A percentile compares a stretch with the other conserved stretches of the same genome.
These are phyloP conservation scores for Apiotrichum siamense DNA, from an alignment of 1,284 basidiomycete genomes.

Conservation along the genomic window DNA sequence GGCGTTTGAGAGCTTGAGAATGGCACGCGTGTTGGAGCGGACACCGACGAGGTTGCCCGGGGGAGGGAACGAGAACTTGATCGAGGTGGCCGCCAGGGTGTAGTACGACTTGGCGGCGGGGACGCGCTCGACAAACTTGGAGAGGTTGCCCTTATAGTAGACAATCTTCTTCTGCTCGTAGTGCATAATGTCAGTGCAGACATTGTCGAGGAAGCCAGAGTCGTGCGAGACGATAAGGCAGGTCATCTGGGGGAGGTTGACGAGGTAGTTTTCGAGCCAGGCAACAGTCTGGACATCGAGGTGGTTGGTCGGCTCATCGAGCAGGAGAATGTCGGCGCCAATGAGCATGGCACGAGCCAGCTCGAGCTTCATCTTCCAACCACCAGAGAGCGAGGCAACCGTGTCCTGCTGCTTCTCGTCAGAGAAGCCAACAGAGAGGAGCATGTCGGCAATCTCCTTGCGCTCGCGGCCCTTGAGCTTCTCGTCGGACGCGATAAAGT, in stretches of 20 bases:
- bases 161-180: conserved; percentile 96
- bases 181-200: conserved; percentile 95
- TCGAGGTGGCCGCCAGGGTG: conserved; percentile 86
- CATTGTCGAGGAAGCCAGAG: conserved; percentile 92
- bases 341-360: conserved; percentile 91
- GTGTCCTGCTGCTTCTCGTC: conserved; percentile 75
- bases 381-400: conserved; percentile 88
- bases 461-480: conserved; percentile 56
- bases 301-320: conserved; percentile 53
- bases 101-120: conserved; percentile 97
- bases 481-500: conserved; percentile 69
- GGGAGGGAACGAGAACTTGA: conserved; percentile 95
- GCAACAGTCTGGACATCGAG: conserved; percentile 82
- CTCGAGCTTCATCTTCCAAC: conserved; percentile 97
- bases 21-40: conserved; percentile 90
- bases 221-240: conserved; percentile 97
- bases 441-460: conserved; percentile 67
- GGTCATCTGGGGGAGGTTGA: conserved; percentile 72
- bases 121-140: conserved; percentile 81
- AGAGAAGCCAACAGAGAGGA: conserved; percentile 85
- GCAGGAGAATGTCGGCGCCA: conserved; percentile 85
- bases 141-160: conserved; percentile 92
- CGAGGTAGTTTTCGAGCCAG: conserved; percentile 90
- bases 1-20: conserved; percentile 85
- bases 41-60: conserved; percentile 97